Evolutionary conservation across 768 basidiomycete genomes (phyloP).

Genomic region (Leccinum uliginosum): DNA sequence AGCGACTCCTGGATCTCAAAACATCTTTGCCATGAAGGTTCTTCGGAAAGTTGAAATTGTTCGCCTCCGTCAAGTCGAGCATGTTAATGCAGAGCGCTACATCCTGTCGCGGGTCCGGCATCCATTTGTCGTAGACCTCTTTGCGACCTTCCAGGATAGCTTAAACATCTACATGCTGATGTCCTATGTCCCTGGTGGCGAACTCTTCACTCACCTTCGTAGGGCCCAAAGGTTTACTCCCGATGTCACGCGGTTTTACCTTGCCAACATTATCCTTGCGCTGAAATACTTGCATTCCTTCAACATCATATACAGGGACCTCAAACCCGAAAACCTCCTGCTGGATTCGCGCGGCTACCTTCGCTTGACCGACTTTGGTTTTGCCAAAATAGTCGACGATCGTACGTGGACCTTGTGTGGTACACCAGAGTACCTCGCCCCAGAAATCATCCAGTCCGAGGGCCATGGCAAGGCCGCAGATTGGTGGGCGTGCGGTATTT

Average conservation of each 20-base stretch:
- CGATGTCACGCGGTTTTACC: slow-evolving; percentile 97
- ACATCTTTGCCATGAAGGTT: slow-evolving; percentile 85
- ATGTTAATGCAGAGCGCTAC: slow-evolving; percentile 93
- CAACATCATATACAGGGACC: slow-evolving; percentile 97
- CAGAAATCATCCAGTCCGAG: slow-evolving; percentile 96
- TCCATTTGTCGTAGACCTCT: slow-evolving; percentile 95
- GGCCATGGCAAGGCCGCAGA: slow-evolving; percentile 98
- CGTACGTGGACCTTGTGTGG: slow-evolving; percentile 98
- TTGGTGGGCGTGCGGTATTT: slow-evolving; percentile 98
- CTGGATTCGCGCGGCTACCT: slow-evolving; percentile 91
- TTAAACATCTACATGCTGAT: slow-evolving; percentile 98
- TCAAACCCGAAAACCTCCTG: slow-evolving; percentile 98
- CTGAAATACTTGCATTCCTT: slow-evolving; percentile 92
- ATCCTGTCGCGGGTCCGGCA: slow-evolving; percentile 90
- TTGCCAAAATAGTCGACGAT: slow-evolving; percentile 96
- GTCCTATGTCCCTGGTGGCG: slow-evolving; percentile 94
- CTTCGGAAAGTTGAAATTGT: slow-evolving; percentile 83
- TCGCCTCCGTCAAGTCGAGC: slow-evolving; percentile 91
- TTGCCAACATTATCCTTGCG: slow-evolving; percentile 93
- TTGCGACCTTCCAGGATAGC: slow-evolving; percentile 92
- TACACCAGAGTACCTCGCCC: slow-evolving; percentile 94
- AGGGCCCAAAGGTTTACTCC: slow-evolving; percentile 93
- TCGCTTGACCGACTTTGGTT: slow-evolving; percentile 95
- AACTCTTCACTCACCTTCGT: slow-evolving; percentile 94
- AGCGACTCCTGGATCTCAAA: slow-evolving; percentile 38